A percentile compares a stretch with the other conserved stretches of the same genome.
These are phyloP conservation scores for Trichothecium sympodiale DNA, from an alignment of 2,329 filamentous ascomycete genomes.

Conservation along the genomic window DNA sequence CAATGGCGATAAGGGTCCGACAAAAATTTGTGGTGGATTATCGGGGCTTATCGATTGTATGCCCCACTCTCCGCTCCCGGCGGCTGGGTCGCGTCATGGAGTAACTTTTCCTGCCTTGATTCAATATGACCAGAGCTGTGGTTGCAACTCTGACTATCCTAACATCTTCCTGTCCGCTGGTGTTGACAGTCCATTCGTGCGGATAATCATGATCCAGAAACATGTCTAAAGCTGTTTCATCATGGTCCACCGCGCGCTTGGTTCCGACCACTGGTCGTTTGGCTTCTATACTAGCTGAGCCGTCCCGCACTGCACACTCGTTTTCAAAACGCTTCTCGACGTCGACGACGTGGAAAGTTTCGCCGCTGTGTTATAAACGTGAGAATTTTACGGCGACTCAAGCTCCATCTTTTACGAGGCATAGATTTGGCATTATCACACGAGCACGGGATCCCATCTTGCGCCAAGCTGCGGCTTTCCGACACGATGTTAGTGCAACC, in stretches of 20 bases:
- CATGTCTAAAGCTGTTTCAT: slow-evolving; percentile 28
- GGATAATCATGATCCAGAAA: slow-evolving; percentile 25
- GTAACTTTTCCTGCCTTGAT: slow-evolving; percentile 15
- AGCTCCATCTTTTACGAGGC: no score
- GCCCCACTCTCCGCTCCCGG: slow-evolving; percentile 5
- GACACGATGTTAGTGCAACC: no score
- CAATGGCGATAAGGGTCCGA: background rate
- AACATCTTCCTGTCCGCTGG: background rate
- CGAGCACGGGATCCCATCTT: no score
- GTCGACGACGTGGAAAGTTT: no score
- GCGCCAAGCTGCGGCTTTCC: no score
- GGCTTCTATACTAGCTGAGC: no score
- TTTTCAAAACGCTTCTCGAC: no score
- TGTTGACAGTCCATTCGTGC: background rate
- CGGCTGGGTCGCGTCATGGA: slow-evolving; percentile 23
- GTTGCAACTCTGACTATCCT: background rate
- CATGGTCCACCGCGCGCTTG: slow-evolving; percentile 23
- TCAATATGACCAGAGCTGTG: background rate
- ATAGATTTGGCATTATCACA: no score
- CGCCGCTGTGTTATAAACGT: no score
- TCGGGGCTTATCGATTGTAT: slow-evolving; percentile 28
- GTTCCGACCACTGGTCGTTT: slow-evolving; percentile 12
- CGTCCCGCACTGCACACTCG: no score
- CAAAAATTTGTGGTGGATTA: slow-evolving; percentile 29
- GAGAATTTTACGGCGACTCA: no score